phyloP scores from a whole-genome alignment of 345 rosid genomes.

The Corchorus capsularis region DNA sequence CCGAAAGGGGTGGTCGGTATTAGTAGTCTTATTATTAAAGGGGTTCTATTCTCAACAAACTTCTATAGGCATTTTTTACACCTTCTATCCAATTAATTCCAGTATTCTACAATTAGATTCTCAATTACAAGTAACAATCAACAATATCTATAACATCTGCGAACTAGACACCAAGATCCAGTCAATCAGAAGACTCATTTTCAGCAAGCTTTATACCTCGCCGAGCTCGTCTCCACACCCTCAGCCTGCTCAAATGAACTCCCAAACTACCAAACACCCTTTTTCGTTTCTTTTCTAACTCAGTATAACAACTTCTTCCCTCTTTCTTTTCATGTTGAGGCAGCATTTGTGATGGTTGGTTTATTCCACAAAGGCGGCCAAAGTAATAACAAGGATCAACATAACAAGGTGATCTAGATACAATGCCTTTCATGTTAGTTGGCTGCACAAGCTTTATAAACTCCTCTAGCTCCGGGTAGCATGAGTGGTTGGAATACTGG shows the following conservation, averaged over 20 bases:
- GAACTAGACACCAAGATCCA: neutral
- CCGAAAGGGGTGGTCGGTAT: neutral
- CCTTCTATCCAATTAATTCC: neutral
- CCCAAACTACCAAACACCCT: conserved; percentile 19
- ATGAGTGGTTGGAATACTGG: conserved; percentile 75
- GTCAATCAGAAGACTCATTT: conserved; percentile 25
- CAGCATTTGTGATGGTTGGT: conserved; percentile 33
- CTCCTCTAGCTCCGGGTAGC: conserved; percentile 65
- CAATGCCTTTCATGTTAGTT: conserved; percentile 61
- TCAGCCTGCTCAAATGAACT: conserved; percentile 28
- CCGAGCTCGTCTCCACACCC: conserved; percentile 30
- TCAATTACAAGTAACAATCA: neutral
- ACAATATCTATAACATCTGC: neutral
- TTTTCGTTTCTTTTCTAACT: conserved; percentile 30
- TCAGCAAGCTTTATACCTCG: conserved; percentile 46
- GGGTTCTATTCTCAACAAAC: too few species aligned
- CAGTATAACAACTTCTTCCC: conserved; percentile 13
- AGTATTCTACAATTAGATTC: neutral
- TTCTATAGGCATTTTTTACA: neutral
- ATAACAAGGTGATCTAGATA: conserved; percentile 61
- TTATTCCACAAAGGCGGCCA: conserved; percentile 52
- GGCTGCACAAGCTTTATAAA: conserved; percentile 70
- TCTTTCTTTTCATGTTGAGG: conserved; percentile 28
- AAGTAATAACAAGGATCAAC: conserved; percentile 69
- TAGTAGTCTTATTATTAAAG: too few species aligned